Evolutionary conservation across 306 rosid species (phyloP).

Genomic region (Casuarina equisetifolia): DNA sequence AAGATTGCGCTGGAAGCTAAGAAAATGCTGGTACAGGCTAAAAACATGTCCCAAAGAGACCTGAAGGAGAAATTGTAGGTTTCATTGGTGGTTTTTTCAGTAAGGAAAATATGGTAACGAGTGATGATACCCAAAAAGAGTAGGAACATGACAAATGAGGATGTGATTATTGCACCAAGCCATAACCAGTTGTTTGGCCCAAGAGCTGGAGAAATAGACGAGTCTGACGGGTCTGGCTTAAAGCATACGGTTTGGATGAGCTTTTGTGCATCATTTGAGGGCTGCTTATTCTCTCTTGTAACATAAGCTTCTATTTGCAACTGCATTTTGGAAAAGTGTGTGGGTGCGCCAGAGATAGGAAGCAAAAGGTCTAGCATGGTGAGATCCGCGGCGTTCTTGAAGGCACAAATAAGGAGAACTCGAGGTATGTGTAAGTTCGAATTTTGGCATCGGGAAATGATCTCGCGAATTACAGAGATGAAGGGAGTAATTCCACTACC

Average conservation of each 20-base stretch:
- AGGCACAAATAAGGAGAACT: conserved; percentile 45
- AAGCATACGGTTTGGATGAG: conserved; percentile 34
- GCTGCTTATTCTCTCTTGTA: conserved; percentile 40
- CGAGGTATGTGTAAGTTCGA: conserved; percentile 29
- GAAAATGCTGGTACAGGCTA: conserved; percentile 38
- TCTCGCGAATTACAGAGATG: conserved; percentile 63
- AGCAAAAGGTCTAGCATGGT: conserved; percentile 45
- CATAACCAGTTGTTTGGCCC: conserved; percentile 47
- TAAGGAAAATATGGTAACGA: conserved; percentile 43
- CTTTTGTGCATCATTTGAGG: conserved; percentile 12
- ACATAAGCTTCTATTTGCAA: conserved; percentile 48
- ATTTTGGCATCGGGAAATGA: conserved; percentile 46
- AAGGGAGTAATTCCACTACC: conserved; percentile 72
- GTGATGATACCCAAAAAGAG: conserved; percentile 35
- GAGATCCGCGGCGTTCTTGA: conserved; percentile 47
- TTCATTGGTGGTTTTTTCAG: conserved; percentile 21
- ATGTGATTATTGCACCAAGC: conserved; percentile 39
- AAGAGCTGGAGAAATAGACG: conserved; percentile 30
- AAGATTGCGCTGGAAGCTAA: conserved; percentile 34
- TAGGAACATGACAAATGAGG: conserved; percentile 43
- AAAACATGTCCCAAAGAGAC: conserved; percentile 47
- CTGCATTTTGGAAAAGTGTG: conserved; percentile 18
- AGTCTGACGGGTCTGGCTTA: conserved; percentile 38
- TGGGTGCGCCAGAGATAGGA: conserved; percentile 31
- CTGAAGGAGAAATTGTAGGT: conserved; percentile 35